Evolutionary conservation across 2,329 filamentous ascomycete genomes (phyloP).

Genomic region (Cladophialophora chaetospira): DNA sequence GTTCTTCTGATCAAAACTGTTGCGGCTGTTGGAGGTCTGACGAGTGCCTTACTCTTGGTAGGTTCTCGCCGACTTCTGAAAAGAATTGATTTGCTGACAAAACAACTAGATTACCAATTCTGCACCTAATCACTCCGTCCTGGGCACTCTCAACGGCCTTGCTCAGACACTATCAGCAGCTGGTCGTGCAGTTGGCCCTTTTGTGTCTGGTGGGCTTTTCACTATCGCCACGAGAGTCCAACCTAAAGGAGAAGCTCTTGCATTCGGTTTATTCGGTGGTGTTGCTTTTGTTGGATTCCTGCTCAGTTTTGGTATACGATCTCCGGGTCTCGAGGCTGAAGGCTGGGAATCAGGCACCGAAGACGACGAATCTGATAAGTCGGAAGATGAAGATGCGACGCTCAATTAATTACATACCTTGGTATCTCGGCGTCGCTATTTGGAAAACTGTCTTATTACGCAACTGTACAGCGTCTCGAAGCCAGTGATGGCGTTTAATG

Average conservation of each 20-base stretch:
- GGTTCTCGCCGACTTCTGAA: constrained; percentile 37
- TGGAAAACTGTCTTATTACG: background rate
- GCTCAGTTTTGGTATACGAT: constrained; percentile 75
- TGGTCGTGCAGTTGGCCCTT: constrained; percentile 83
- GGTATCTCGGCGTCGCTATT: background rate
- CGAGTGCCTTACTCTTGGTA: constrained; percentile 84
- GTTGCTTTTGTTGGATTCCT: constrained; percentile 79
- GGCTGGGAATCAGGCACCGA: constrained; percentile 45
- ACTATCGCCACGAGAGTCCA: constrained; percentile 71
- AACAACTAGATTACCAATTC: constrained; percentile 80
- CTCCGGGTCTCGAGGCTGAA: constrained; percentile 60
- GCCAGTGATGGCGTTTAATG: constrained; percentile 7
- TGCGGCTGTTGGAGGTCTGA: constrained; percentile 83
- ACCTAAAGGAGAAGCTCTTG: constrained; percentile 79
- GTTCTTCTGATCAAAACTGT: constrained; percentile 87
- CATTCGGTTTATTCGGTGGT: constrained; percentile 85
- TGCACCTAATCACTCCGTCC: constrained; percentile 77
- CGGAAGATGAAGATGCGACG: constrained; percentile 50
- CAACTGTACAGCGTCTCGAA: constrained; percentile 16
- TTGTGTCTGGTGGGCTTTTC: constrained; percentile 84
- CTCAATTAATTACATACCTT: too few relatives aligned
- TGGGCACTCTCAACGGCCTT: constrained; percentile 89
- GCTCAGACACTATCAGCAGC: constrained; percentile 92
- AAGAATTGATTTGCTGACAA: constrained; percentile 1
- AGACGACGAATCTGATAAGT: constrained; percentile 40